These are phyloP conservation scores for Nephromyces sp. DNA, from an alignment of 169 alveolate species.

Conservation along the genomic window DNA sequence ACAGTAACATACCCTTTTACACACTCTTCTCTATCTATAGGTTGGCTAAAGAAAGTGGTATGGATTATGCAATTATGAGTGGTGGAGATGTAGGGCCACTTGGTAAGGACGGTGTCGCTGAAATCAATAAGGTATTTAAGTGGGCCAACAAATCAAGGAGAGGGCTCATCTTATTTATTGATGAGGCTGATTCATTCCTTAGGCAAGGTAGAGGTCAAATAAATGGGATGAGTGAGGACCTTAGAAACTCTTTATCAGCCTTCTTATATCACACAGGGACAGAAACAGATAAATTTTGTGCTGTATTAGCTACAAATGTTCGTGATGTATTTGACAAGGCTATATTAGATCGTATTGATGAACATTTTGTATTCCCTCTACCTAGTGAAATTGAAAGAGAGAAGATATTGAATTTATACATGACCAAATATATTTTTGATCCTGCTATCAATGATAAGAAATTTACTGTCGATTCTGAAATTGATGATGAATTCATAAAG, in stretches of 20 bases:
- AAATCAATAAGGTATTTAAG: constrained; percentile 84
- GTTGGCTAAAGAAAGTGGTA: constrained; percentile 71
- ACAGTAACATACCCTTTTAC: background rate
- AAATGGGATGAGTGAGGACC: constrained; percentile 74
- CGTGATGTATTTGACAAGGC: constrained; percentile 88
- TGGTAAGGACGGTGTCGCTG: constrained; percentile 85
- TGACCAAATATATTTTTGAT: constrained; percentile 70
- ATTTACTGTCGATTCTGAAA: constrained; percentile 45
- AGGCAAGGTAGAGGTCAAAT: constrained; percentile 42
- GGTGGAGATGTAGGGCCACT: constrained; percentile 97
- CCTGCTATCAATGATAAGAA: constrained; percentile 40
- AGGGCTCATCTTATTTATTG: constrained; percentile 86
- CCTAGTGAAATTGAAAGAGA: constrained; percentile 80
- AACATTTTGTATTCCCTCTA: constrained; percentile 81
- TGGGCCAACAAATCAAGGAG: constrained; percentile 86
- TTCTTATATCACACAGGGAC: constrained; percentile 93
- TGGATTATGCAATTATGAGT: constrained; percentile 85
- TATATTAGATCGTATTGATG: constrained; percentile 86
- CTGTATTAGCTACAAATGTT: constrained; percentile 89
- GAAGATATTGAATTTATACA: constrained; percentile 77
- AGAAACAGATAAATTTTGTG: constrained; percentile 78
- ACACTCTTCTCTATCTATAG: background rate
- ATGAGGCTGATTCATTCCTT: constrained; percentile 95
- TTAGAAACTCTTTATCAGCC: constrained; percentile 80
- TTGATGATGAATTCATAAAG: constrained; percentile 57